A percentile compares a stretch with the other conserved stretches of the same genome.
phyloP scores from a whole-genome alignment of 2,329 filamentous ascomycete genomes.

The Chaetomiaceae sp. region DNA sequence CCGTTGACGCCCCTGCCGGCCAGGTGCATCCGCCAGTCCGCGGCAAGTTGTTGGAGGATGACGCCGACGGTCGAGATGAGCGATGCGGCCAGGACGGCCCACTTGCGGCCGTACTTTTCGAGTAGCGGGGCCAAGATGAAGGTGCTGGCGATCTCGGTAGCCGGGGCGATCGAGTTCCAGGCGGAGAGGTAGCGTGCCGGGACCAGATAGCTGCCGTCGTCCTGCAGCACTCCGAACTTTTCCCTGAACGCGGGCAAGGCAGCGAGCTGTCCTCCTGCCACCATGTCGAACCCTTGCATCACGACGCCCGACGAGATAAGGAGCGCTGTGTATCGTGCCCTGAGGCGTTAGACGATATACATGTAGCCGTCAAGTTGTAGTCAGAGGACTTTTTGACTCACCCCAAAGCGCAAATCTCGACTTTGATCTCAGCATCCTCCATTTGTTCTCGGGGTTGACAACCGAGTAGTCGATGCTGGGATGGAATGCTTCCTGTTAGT shows the following conservation, averaged over 20 bases:
- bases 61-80: slow-evolving; percentile 3
- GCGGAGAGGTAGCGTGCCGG: slow-evolving; percentile 3
- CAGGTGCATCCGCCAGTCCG: slow-evolving; percentile 2
- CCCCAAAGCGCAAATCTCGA: slow-evolving; percentile 4
- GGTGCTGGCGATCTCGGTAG: not conserved
- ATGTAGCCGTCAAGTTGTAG: not conserved
- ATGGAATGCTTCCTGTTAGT: not conserved
- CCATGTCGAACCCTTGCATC: slow-evolving; percentile 2
- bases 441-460: slow-evolving; percentile 1
- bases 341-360: not conserved
- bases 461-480: slow-evolving; percentile 4
- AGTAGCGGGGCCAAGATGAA: slow-evolving; percentile 5
- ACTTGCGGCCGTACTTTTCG: slow-evolving; percentile 4
- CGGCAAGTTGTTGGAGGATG: slow-evolving; percentile 3
- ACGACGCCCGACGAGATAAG: slow-evolving; percentile 4
- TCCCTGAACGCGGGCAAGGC: not conserved
- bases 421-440: slow-evolving; percentile 3
- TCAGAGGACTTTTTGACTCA: not conserved
- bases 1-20: slow-evolving; percentile 4
- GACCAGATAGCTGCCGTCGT: slow-evolving; percentile 3
- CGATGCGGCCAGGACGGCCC: slow-evolving; percentile 2
- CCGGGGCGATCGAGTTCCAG: slow-evolving; percentile 5
- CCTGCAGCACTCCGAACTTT: slow-evolving; percentile 4
- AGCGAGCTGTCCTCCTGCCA: not conserved
- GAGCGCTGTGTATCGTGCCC: not conserved